Conservation (phyloP, 257 asterid genomes). For the Lycium ferocissimum region DNA sequence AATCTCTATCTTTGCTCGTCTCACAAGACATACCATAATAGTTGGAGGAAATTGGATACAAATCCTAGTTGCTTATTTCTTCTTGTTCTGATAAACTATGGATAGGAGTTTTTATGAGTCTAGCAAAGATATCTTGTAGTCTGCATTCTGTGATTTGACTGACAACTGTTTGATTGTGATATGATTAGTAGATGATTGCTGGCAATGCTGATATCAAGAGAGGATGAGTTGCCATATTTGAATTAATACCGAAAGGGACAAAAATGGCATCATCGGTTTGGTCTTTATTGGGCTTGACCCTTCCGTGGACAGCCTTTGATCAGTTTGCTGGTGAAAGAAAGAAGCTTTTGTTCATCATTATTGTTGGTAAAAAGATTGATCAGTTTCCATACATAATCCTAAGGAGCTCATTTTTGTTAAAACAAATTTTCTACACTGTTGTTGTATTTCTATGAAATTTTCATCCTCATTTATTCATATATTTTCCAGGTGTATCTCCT, state of each 20-base stretch:
- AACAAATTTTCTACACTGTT: background rate
- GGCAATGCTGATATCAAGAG: conserved; percentile 12
- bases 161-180: conserved; percentile 9
- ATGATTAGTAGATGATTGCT: conserved; percentile 6
- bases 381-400: background rate
- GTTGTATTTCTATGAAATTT: background rate
- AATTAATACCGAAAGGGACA: background rate
- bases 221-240: background rate
- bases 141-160: background rate
- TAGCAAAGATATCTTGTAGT: background rate
- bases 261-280: background rate
- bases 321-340: background rate
- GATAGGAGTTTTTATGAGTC: background rate
- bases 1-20: background rate
- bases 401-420: background rate
- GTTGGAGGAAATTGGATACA: conserved; percentile 10
- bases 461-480: conserved; percentile 11
- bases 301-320: conserved; percentile 8
- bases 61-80: background rate
- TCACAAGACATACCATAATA: background rate
- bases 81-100: background rate
- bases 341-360: background rate
- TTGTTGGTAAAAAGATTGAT: conserved; percentile 14
- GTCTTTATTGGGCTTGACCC: background rate
- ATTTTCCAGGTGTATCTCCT: background rate